Conservation (phyloP, 306 rosid species). For the Cucurbita pepo region DNA sequence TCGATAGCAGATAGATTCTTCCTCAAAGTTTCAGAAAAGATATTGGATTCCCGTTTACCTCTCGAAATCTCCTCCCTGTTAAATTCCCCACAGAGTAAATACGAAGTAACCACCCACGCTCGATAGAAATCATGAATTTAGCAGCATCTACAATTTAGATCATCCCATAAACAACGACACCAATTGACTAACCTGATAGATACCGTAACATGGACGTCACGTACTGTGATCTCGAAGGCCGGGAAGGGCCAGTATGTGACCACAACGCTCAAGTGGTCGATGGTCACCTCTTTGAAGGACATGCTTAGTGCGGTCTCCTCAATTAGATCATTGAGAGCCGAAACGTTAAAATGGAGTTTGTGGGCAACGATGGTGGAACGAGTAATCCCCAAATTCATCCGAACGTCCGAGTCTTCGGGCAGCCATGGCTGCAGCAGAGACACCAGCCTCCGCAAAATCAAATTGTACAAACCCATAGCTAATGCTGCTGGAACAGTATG, state of each 20-base stretch:
- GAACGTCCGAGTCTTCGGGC: constrained; percentile 42
- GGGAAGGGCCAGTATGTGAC: constrained; percentile 59
- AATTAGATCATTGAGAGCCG: constrained; percentile 39
- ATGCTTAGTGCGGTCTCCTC: constrained; percentile 24
- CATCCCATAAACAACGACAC: neutral
- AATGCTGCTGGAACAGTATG: neutral
- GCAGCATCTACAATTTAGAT: neutral
- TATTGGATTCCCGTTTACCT: constrained; percentile 14
- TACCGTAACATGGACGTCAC: constrained; percentile 34
- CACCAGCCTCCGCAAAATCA: constrained; percentile 38
- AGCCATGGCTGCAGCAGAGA: constrained; percentile 75
- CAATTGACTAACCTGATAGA: constrained; percentile 32
- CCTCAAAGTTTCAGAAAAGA: constrained; percentile 22
- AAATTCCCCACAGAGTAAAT: constrained; percentile 27
- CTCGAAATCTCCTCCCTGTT: constrained; percentile 20
- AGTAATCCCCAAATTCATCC: constrained; percentile 40
- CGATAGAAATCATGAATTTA: neutral
- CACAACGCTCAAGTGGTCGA: constrained; percentile 34
- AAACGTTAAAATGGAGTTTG: constrained; percentile 38
- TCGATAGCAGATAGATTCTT: constrained; percentile 60
- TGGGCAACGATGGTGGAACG: constrained; percentile 31
- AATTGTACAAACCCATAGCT: constrained; percentile 34
- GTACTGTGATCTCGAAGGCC: constrained; percentile 43
- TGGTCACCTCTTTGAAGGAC: constrained; percentile 34
- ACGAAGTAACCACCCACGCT: constrained; percentile 1